phyloP scores from a whole-genome alignment of 2,329 filamentous ascomycete species.

The Gyromitra esculenta region DNA sequence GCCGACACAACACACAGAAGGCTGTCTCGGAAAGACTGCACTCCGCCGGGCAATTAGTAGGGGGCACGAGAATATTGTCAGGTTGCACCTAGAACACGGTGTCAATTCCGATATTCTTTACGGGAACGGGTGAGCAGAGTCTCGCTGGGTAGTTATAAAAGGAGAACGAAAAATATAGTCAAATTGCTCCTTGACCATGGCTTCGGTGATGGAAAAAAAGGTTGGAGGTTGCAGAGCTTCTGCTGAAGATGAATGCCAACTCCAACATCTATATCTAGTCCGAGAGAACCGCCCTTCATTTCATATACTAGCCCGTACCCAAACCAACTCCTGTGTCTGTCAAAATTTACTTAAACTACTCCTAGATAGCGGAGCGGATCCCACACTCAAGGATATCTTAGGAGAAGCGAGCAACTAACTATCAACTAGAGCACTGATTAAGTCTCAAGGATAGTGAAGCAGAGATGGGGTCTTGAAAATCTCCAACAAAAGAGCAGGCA shows the following conservation, averaged over 20 bases:
- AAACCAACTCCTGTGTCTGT: not conserved
- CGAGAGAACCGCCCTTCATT: not conserved
- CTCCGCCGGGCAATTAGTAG: not conserved
- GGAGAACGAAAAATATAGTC: slow-evolving; percentile 6
- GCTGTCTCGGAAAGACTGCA: not conserved
- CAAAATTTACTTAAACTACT: not conserved
- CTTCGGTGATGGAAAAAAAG: not conserved
- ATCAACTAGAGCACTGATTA: not conserved
- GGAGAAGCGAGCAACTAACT: not conserved
- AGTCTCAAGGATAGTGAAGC: not conserved
- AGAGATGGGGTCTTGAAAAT: not conserved
- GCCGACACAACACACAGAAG: not conserved
- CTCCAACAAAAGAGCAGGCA: too few species aligned
- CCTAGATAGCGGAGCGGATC: not conserved
- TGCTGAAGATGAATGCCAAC: not conserved
- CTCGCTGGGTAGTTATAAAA: not conserved
- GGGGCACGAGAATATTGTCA: not conserved
- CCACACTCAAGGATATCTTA: not conserved
- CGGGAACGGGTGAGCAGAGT: not conserved
- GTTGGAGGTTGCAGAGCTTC: too few species aligned
- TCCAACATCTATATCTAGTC: not conserved
- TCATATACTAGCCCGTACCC: not conserved
- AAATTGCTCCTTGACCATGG: not conserved
- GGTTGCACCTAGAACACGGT: not conserved
- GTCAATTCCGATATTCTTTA: too few species aligned